These are phyloP conservation scores for Eremochloa ophiuroides DNA, from an alignment of 176 grass and related monocot genomes.

Conservation along the genomic window DNA sequence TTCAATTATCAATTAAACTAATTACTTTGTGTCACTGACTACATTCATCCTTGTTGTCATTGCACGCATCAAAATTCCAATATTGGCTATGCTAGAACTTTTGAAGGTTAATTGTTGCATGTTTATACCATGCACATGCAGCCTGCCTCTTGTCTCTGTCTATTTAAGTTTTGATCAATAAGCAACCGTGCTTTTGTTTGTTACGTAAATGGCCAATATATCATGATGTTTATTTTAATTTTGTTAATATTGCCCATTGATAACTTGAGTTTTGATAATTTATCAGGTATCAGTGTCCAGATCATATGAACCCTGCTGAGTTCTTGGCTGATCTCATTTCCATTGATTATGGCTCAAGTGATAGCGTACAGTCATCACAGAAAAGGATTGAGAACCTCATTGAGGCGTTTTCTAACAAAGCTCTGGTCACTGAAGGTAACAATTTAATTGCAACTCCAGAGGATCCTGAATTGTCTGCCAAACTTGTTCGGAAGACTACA, in stretches of 20 bases:
- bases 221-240: background rate
- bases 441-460: constrained; percentile 25
- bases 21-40: background rate
- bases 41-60: background rate
- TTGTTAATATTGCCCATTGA: constrained; percentile 14
- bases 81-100: background rate
- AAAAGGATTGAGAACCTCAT: constrained; percentile 81
- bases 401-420: constrained; percentile 64
- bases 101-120: background rate
- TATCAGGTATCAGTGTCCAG: constrained; percentile 76
- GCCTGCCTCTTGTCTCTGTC: background rate
- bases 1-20: background rate
- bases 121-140: background rate
- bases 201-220: constrained; percentile 14
- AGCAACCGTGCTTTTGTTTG: background rate
- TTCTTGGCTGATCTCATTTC: constrained; percentile 99
- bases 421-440: constrained; percentile 33
- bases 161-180: background rate
- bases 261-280: constrained; percentile 28
- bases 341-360: constrained; percentile 74
- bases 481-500: constrained; percentile 43
- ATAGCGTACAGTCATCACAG: constrained; percentile 65
- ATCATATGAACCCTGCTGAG: constrained; percentile 96
- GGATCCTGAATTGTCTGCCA: constrained; percentile 31
- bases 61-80: background rate